Evolutionary conservation across 805 yeast species (phyloP).

Genomic region (Ogataea pini): DNA sequence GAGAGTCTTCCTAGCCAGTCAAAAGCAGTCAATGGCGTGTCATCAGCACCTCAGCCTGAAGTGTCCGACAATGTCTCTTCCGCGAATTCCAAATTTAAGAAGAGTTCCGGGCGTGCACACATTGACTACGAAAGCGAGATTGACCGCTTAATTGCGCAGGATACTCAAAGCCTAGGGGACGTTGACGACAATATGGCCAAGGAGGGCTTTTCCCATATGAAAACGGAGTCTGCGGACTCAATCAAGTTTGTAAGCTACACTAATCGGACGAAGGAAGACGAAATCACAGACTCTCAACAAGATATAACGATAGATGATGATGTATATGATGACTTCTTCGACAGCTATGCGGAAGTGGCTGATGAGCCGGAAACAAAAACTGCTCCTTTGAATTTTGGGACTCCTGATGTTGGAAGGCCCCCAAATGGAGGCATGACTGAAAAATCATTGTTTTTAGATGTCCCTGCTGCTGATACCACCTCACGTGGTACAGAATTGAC

Average conservation of each 20-base stretch:
- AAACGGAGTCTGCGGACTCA: conserved; percentile 19
- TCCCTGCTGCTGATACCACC: neutral
- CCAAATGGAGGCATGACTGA: neutral
- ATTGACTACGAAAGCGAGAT: conserved; percentile 8
- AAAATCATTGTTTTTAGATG: neutral
- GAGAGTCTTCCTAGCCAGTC: neutral
- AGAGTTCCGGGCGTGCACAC: neutral
- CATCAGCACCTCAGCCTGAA: too few relatives aligned
- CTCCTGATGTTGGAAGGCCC: neutral
- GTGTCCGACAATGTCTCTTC: too few relatives aligned
- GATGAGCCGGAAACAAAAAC: conserved; percentile 24
- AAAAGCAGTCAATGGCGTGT: too few relatives aligned
- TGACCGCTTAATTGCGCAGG: conserved; percentile 9
- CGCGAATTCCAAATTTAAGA: neutral
- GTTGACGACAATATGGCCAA: neutral
- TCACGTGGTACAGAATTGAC: neutral
- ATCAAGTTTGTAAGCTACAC: conserved; percentile 37
- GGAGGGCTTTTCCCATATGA: conserved; percentile 1
- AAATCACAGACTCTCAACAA: neutral
- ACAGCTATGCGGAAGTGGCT: conserved; percentile 29
- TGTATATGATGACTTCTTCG: conserved; percentile 30
- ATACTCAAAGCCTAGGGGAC: neutral
- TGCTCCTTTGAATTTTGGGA: conserved; percentile 25
- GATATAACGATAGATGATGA: conserved; percentile 25
- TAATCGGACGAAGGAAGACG: conserved; percentile 24